Evolutionary conservation across 805 yeast species (phyloP).

Genomic region (Wickerhamiella occidentalis): DNA sequence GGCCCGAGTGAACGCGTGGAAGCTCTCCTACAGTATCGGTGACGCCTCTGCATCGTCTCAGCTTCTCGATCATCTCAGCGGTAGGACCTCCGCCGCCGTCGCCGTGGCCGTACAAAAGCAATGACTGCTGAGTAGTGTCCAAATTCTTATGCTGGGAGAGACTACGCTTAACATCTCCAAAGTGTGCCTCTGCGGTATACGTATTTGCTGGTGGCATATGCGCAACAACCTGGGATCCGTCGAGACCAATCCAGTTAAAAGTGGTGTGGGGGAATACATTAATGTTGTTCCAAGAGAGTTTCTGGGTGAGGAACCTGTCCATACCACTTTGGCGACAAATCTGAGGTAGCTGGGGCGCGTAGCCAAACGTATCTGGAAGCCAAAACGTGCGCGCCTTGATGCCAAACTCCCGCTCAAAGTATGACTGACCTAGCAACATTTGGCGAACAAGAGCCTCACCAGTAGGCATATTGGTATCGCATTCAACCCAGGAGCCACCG

Average conservation of each 20-base stretch:
- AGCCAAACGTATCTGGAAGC: slow-evolving; percentile 97
- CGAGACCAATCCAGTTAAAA: slow-evolving; percentile 91
- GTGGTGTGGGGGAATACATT: slow-evolving; percentile 81
- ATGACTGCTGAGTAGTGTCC: slow-evolving; percentile 66
- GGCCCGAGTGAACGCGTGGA: slow-evolving; percentile 72
- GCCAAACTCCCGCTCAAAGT: slow-evolving; percentile 71
- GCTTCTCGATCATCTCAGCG: slow-evolving; percentile 82
- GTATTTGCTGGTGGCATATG: slow-evolving; percentile 99
- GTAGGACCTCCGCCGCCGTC: slow-evolving; percentile 99
- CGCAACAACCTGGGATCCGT: slow-evolving; percentile 82
- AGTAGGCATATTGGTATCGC: slow-evolving; percentile 89
- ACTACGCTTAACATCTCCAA: slow-evolving; percentile 82
- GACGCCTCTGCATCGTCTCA: slow-evolving; percentile 82
- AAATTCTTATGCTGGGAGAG: slow-evolving; percentile 71
- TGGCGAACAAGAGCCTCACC: slow-evolving; percentile 89
- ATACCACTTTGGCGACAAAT: slow-evolving; percentile 79
- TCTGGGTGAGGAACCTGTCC: slow-evolving; percentile 78
- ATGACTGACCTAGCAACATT: slow-evolving; percentile 80
- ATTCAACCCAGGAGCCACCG: slow-evolving; percentile 98
- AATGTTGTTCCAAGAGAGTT: slow-evolving; percentile 92
- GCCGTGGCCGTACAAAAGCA: slow-evolving; percentile 81
- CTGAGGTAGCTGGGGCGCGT: slow-evolving; percentile 91
- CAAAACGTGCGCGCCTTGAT: slow-evolving; percentile 64
- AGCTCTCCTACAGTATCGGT: slow-evolving; percentile 52
- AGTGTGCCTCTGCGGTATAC: slow-evolving; percentile 84